These are phyloP conservation scores for Sclerotinia glacialis DNA, from an alignment of 2,329 filamentous ascomycete species.

Conservation along the genomic window DNA sequence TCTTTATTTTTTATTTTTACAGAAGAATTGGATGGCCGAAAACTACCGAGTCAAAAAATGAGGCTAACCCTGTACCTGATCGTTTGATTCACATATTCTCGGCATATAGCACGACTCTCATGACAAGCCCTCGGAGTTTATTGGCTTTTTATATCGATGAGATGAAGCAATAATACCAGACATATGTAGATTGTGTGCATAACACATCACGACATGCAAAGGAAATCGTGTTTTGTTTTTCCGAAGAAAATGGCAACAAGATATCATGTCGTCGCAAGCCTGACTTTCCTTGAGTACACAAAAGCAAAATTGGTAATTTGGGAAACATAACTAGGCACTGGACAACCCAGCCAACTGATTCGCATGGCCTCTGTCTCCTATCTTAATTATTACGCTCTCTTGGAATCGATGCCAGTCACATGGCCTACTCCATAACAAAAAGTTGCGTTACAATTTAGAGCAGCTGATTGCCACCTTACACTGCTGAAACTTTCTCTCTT, in stretches of 20 bases:
- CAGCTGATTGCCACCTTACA: background rate
- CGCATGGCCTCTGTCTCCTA: background rate
- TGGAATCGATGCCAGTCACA: background rate
- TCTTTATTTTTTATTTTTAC: background rate
- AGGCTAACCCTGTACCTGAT: background rate
- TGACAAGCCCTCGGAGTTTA: background rate
- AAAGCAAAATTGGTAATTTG: background rate
- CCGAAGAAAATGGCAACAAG: background rate
- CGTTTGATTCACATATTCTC: background rate
- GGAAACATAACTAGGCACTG: background rate
- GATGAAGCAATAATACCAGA: background rate
- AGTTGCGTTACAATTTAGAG: background rate
- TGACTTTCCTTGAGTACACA: background rate
- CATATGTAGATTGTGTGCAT: background rate
- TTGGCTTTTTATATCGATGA: conserved; percentile 3
- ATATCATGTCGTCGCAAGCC: background rate
- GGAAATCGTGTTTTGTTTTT: background rate
- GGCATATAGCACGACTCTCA: background rate
- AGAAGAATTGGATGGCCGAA: background rate
- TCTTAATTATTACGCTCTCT: background rate
- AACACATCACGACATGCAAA: background rate
- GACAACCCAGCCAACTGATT: background rate
- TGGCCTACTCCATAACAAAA: background rate
- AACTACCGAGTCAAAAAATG: background rate
- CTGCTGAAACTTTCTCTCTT: background rate